These are phyloP conservation scores for Hypoxylon sp. DNA, from an alignment of 2,329 filamentous ascomycete genomes.

Conservation along the genomic window DNA sequence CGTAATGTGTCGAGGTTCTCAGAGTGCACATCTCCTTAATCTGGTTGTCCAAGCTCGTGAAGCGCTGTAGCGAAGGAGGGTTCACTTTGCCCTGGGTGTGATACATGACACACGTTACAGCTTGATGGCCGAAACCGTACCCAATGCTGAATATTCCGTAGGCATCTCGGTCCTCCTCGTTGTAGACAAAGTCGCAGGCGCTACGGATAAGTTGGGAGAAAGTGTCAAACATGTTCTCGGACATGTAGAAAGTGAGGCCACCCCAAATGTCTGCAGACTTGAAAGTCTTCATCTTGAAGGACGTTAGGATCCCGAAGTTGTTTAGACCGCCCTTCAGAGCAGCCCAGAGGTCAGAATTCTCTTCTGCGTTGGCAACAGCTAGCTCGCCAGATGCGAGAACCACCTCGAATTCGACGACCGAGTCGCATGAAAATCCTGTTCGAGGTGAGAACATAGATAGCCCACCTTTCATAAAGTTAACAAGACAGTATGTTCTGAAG, in stretches of 20 bases:
- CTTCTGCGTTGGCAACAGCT: neutral
- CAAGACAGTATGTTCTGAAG: no score
- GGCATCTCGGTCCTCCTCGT: slow-evolving; percentile 40
- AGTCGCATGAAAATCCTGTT: neutral
- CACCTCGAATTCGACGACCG: slow-evolving; percentile 1
- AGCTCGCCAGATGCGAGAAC: no score
- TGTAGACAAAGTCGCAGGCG: slow-evolving; percentile 40
- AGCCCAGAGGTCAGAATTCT: slow-evolving; percentile 43
- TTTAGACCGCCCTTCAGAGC: slow-evolving; percentile 44
- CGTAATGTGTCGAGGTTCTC: slow-evolving; percentile 37
- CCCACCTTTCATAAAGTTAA: no score
- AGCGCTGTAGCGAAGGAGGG: slow-evolving; percentile 38
- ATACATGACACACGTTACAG: slow-evolving; percentile 44
- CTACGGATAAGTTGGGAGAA: slow-evolving; percentile 37
- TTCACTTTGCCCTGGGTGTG: slow-evolving; percentile 43
- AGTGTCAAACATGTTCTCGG: slow-evolving; percentile 13
- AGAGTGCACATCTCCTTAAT: slow-evolving; percentile 40
- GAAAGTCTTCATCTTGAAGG: slow-evolving; percentile 20
- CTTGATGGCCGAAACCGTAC: slow-evolving; percentile 25
- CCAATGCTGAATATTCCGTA: slow-evolving; percentile 20
- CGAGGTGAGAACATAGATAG: no score
- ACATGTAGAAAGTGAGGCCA: slow-evolving; percentile 40
- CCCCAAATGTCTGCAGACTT: slow-evolving; percentile 34
- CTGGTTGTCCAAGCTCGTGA: slow-evolving; percentile 42
- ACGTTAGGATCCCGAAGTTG: slow-evolving; percentile 44